Evolutionary conservation across 768 basidiomycete species (phyloP).

Genomic region (Psilocybe azurescens): DNA sequence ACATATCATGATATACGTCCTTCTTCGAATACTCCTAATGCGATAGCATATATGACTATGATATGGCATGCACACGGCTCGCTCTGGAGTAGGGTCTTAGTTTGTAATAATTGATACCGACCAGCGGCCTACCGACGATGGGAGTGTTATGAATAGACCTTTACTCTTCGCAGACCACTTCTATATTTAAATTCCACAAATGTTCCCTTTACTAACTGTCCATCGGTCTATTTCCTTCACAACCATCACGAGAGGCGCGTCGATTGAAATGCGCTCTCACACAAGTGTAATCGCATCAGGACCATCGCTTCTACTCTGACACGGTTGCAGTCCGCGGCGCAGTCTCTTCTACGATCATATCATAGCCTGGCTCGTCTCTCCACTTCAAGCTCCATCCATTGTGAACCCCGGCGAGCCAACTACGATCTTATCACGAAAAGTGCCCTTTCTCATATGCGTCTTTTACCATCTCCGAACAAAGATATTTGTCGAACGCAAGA

Average conservation of each 20-base stretch:
- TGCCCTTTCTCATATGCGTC: neutral
- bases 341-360: neutral
- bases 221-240: slow-evolving; percentile 13
- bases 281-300: slow-evolving; percentile 1
- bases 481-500: too few relatives aligned
- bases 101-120: slow-evolving; percentile 5
- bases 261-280: slow-evolving; percentile 8
- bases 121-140: slow-evolving; percentile 3
- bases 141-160: neutral
- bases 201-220: slow-evolving; percentile 3
- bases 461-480: neutral
- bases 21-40: neutral
- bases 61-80: neutral
- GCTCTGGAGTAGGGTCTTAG: neutral
- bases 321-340: slow-evolving; percentile 9
- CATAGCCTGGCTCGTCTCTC: slow-evolving; percentile 6
- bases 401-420: neutral
- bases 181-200: slow-evolving; percentile 1
- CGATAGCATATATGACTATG: neutral
- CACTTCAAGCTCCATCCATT: slow-evolving; percentile 6
- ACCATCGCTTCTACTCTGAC: neutral
- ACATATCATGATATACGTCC: neutral
- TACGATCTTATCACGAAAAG: slow-evolving; percentile 11
- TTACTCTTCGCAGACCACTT: neutral
- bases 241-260: slow-evolving; percentile 14